These are phyloP conservation scores for Aspergillus puulaauensis DNA, from an alignment of 2,329 filamentous ascomycete species.

Conservation along the genomic window DNA sequence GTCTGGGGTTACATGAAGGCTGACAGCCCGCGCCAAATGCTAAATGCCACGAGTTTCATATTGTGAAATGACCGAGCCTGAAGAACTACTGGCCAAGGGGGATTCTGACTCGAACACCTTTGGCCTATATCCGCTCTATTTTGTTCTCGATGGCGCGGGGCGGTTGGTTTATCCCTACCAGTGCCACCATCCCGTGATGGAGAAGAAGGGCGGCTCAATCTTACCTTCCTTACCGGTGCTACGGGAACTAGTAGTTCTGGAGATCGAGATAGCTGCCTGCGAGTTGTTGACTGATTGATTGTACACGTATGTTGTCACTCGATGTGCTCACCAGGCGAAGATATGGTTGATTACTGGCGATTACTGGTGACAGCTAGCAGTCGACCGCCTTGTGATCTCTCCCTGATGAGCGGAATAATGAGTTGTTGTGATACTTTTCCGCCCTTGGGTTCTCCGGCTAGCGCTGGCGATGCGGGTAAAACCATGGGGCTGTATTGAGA, in stretches of 20 bases:
- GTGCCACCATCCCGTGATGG: constrained; percentile 2
- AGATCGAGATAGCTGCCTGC: neutral
- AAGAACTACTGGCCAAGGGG: neutral
- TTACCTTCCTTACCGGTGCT: neutral
- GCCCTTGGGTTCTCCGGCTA: neutral
- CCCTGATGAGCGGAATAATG: constrained; percentile 4
- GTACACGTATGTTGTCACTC: constrained; percentile 11
- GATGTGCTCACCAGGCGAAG: constrained; percentile 8
- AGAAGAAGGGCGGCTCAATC: constrained; percentile 2
- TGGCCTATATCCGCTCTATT: neutral
- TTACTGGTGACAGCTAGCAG: constrained; percentile 21
- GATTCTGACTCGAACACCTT: neutral
- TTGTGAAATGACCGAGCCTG: constrained; percentile 17
- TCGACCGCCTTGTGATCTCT: constrained; percentile 18
- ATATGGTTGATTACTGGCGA: constrained; percentile 15
- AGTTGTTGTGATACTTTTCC: constrained; percentile 14
- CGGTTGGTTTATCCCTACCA: neutral
- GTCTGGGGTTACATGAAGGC: constrained; percentile 9
- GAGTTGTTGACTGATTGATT: neutral
- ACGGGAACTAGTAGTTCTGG: neutral
- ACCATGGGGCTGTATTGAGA: neutral
- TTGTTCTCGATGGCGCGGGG: neutral
- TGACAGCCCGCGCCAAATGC: constrained; percentile 10
- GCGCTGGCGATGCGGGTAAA: neutral
- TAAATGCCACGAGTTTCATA: constrained; percentile 17